A percentile compares a stretch with the other conserved stretches of the same genome.
Conservation (phyloP, 352 stramenopile species). For the Phytopythium vexans region DNA sequence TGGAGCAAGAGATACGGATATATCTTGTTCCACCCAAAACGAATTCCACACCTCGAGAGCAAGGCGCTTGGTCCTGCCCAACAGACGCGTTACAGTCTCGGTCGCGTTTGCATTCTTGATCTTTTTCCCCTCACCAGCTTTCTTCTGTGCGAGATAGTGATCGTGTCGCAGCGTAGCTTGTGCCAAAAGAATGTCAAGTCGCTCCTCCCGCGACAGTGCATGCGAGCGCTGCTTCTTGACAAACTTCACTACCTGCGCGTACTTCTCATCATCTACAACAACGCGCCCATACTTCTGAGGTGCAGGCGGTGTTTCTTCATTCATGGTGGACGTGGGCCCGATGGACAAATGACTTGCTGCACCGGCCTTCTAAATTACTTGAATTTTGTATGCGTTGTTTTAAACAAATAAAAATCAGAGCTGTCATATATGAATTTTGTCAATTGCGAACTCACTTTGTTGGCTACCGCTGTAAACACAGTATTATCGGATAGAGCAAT, state of each 20-base stretch:
- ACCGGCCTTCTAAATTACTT: not conserved
- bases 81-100: not conserved
- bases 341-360: not conserved
- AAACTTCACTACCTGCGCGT: not conserved
- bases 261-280: not conserved
- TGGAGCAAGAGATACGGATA: not conserved
- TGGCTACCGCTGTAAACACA: no score
- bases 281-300: not conserved
- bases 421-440: not conserved
- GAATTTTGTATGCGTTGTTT: no score
- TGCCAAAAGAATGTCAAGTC: not conserved
- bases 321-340: not conserved
- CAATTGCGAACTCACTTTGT: no score
- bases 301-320: not conserved
- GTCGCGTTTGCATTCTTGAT: not conserved
- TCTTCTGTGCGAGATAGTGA: not conserved
- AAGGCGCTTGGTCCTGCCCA: not conserved
- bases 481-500: no score
- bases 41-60: not conserved
- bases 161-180: not conserved
- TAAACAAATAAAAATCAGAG: no score
- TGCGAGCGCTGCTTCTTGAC: not conserved
- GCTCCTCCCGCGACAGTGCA: not conserved
- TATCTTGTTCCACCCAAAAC: not conserved
- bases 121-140: not conserved